phyloP scores from a whole-genome alignment of 2,329 filamentous ascomycete genomes.

The Chalara sp. region DNA sequence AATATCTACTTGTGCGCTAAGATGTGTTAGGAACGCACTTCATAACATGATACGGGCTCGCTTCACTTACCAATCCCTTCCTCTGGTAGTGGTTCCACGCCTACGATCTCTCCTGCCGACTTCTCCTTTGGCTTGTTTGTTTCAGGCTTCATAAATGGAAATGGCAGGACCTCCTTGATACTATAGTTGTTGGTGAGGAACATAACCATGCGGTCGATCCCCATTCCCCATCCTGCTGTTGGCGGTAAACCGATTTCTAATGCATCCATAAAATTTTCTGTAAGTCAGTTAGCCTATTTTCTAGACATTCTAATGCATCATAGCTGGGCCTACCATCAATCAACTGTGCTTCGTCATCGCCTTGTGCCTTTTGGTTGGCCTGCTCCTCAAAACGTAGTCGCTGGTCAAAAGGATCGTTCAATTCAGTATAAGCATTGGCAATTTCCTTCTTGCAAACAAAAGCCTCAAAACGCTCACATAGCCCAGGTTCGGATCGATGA shows the following conservation, averaged over 20 bases:
- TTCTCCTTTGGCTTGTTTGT: slow-evolving; percentile 39
- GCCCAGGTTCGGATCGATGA: slow-evolving; percentile 71
- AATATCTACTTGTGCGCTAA: not conserved
- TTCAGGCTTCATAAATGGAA: slow-evolving; percentile 97
- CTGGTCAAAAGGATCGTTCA: slow-evolving; percentile 96
- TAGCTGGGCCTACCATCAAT: slow-evolving; percentile 48
- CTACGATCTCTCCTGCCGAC: slow-evolving; percentile 56
- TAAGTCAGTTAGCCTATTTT: no score
- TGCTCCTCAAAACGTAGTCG: slow-evolving; percentile 90
- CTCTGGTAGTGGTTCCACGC: slow-evolving; percentile 49
- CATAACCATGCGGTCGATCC: slow-evolving; percentile 90
- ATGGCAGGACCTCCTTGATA: slow-evolving; percentile 92
- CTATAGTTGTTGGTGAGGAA: slow-evolving; percentile 93
- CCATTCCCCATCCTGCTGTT: slow-evolving; percentile 94
- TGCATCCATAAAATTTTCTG: slow-evolving; percentile 82
- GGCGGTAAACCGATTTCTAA: slow-evolving; percentile 89
- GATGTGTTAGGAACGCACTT: not conserved
- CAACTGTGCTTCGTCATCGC: slow-evolving; percentile 93
- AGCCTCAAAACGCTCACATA: slow-evolving; percentile 95
- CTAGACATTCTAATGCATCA: no score
- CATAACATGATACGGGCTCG: not conserved
- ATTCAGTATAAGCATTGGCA: slow-evolving; percentile 90
- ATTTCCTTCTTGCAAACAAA: slow-evolving; percentile 98
- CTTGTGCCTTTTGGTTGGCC: slow-evolving; percentile 89
- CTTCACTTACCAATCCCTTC: slow-evolving; percentile 44